Conservation (phyloP, 192 early-diverging fungal genomes). For the Coemansia sp. region DNA sequence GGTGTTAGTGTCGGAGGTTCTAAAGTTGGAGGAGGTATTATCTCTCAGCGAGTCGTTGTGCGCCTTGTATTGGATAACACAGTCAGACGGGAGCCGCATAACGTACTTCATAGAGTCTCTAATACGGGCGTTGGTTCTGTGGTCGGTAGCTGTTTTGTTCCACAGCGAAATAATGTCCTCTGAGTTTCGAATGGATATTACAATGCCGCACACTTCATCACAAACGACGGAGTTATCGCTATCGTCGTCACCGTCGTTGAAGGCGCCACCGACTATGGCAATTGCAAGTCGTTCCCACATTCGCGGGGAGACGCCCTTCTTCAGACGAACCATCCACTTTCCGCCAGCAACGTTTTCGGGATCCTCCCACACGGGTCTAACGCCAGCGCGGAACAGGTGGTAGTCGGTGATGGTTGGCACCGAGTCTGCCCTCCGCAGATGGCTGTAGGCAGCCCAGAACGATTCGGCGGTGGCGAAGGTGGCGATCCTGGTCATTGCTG, state of each 20-base stretch:
- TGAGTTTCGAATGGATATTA: slow-evolving; percentile 86
- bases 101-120: slow-evolving; percentile 86
- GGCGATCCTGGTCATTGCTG: slow-evolving; percentile 81
- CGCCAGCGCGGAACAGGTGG: slow-evolving; percentile 89
- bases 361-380: slow-evolving; percentile 97
- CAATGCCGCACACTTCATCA: slow-evolving; percentile 88
- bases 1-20: slow-evolving; percentile 64
- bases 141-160: slow-evolving; percentile 86
- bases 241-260: slow-evolving; percentile 71
- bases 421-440: slow-evolving; percentile 79
- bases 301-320: slow-evolving; percentile 87
- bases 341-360: slow-evolving; percentile 81
- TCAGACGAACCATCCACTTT: slow-evolving; percentile 93
- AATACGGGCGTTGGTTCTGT: slow-evolving; percentile 81
- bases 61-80: slow-evolving; percentile 94
- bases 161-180: slow-evolving; percentile 96
- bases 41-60: slow-evolving; percentile 86
- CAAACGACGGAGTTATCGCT: slow-evolving; percentile 89
- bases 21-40: slow-evolving; percentile 71
- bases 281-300: slow-evolving; percentile 90
- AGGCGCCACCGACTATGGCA: slow-evolving; percentile 89
- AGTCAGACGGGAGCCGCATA: slow-evolving; percentile 81
- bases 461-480: slow-evolving; percentile 77
- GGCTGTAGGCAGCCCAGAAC: slow-evolving; percentile 78
- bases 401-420: slow-evolving; percentile 87